A percentile compares a stretch with the other conserved stretches of the same genome.
Conservation (phyloP, 768 basidiomycete species). For the Lactifluus pinguis region DNA sequence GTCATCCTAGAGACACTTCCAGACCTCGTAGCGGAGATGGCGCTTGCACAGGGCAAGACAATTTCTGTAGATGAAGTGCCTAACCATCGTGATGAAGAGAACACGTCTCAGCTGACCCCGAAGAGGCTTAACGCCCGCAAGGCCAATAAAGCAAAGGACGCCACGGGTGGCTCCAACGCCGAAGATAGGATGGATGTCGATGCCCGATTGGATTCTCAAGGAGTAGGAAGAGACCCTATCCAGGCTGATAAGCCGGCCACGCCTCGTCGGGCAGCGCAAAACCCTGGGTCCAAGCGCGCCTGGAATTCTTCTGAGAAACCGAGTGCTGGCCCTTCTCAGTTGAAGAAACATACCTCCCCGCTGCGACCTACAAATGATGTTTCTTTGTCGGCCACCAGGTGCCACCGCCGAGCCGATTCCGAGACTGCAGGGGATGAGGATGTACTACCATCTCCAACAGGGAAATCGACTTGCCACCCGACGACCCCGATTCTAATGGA, state of each 20-base stretch:
- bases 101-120: conserved; percentile 13
- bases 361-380: background rate
- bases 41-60: background rate
- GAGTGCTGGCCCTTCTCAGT: background rate
- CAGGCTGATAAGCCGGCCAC: background rate
- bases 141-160: conserved; percentile 24
- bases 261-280: background rate
- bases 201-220: background rate
- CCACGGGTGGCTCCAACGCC: conserved; percentile 14
- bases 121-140: conserved; percentile 19
- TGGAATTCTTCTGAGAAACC: background rate
- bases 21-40: conserved; percentile 5
- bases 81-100: background rate
- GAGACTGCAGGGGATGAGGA: background rate
- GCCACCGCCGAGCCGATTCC: background rate
- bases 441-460: conserved; percentile 8
- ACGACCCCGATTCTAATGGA: conserved; percentile 5
- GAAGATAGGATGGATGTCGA: conserved; percentile 20
- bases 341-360: background rate
- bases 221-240: background rate
- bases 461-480: conserved; percentile 1
- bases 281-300: background rate
- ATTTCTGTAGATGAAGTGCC: background rate
- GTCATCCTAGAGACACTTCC: conserved; percentile 15
- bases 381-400: background rate